Evolutionary conservation across 345 rosid genomes (phyloP).

Genomic region (Salix caprea): DNA sequence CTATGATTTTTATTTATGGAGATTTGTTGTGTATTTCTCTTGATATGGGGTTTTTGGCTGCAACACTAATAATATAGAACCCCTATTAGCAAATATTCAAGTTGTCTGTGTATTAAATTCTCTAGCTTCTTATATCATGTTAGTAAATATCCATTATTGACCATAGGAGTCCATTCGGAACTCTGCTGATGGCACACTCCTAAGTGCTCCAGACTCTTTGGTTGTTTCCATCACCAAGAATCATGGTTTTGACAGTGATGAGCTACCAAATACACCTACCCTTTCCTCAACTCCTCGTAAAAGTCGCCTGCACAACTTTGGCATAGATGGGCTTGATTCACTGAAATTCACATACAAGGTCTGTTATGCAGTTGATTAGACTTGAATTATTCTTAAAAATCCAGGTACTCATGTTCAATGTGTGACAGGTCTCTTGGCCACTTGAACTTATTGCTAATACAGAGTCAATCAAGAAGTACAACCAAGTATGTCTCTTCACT

Average conservation of each 20-base stretch:
- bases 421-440: conserved; percentile 88
- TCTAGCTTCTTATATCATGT: conserved; percentile 3
- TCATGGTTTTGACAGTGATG: conserved; percentile 48
- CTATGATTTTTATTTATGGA: neutral
- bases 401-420: conserved; percentile 8
- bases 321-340: conserved; percentile 72
- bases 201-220: conserved; percentile 80
- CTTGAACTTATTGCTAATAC: conserved; percentile 88
- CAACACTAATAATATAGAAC: neutral
- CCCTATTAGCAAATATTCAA: neutral
- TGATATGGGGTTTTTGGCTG: neutral
- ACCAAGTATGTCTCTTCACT: conserved; percentile 54
- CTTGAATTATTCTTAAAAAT: conserved; percentile 8
- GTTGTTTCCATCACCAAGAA: conserved; percentile 61
- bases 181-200: conserved; percentile 78
- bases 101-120: neutral
- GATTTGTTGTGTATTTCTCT: conserved; percentile 1
- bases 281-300: conserved; percentile 47
- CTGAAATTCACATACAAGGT: conserved; percentile 88
- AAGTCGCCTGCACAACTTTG: conserved; percentile 48
- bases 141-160: conserved; percentile 5
- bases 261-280: conserved; percentile 39
- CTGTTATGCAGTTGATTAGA: conserved; percentile 7
- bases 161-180: conserved; percentile 90
- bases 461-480: conserved; percentile 91